phyloP scores from a whole-genome alignment of 1,139 yeast species.

The Spencermartinsiella ligniputridi region DNA sequence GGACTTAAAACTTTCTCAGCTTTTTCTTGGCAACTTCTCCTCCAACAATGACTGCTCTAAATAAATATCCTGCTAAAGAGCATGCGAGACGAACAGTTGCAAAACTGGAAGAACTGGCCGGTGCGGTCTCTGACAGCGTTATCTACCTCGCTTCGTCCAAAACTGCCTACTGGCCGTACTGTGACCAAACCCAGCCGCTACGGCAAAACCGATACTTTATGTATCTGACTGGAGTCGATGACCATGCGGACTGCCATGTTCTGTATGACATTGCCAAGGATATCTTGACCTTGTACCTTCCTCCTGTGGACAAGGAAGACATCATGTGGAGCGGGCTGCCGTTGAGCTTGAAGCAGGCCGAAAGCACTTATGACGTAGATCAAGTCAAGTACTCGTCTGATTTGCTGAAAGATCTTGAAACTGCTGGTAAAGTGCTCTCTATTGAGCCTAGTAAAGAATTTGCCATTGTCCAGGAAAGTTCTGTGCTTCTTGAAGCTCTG shows the following conservation, averaged over 20 bases:
- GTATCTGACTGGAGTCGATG: constrained; percentile 74
- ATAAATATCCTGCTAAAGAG: constrained; percentile 54
- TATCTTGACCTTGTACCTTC: constrained; percentile 66
- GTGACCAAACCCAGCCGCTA: constrained; percentile 74
- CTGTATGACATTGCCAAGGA: constrained; percentile 53
- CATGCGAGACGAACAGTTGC: constrained; percentile 46
- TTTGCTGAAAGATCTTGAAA: constrained; percentile 35
- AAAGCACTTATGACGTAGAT: constrained; percentile 68
- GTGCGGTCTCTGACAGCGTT: constrained; percentile 17
- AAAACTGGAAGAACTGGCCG: constrained; percentile 31
- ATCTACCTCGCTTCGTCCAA: constrained; percentile 68
- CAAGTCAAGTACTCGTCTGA: constrained; percentile 61
- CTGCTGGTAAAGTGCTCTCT: constrained; percentile 33
- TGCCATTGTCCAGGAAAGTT: constrained; percentile 18
- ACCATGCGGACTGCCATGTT: constrained; percentile 71
- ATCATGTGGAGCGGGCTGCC: constrained; percentile 98
- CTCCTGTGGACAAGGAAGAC: constrained; percentile 79
- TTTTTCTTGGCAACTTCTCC: background rate
- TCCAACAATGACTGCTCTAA: constrained; percentile 6
- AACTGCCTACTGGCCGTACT: constrained; percentile 60
- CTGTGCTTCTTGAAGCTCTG: constrained; percentile 49
- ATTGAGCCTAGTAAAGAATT: constrained; percentile 36
- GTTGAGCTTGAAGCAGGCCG: constrained; percentile 60
- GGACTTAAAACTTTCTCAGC: background rate
- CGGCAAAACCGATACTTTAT: constrained; percentile 90